Evolutionary conservation across 139 green algal species (phyloP).

Genomic region (Tetraselmis striata): DNA sequence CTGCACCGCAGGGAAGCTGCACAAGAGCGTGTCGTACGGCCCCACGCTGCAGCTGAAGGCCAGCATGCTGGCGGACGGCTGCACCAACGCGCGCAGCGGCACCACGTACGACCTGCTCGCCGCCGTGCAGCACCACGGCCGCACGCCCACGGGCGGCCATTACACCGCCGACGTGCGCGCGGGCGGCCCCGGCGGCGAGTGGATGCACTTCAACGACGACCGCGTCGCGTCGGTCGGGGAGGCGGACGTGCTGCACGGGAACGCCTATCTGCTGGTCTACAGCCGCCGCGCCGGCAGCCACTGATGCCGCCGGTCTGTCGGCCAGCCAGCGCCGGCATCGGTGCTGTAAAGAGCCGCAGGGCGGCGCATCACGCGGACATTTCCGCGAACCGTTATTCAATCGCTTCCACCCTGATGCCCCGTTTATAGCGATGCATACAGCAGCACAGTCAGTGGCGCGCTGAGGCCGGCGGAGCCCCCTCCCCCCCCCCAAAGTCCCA

Average conservation of each 20-base stretch:
- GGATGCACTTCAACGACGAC: constrained; percentile 72
- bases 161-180: constrained; percentile 71
- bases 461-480: too few species aligned
- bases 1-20: constrained; percentile 30
- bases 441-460: too few species aligned
- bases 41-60: constrained; percentile 28
- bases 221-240: constrained; percentile 40
- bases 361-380: too few species aligned
- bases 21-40: constrained; percentile 53
- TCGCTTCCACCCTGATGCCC: too few species aligned
- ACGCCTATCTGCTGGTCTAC: neutral
- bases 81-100: constrained; percentile 29
- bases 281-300: too few species aligned
- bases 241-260: constrained; percentile 32
- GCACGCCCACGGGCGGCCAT: constrained; percentile 43
- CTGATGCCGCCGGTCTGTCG: too few species aligned
- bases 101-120: constrained; percentile 56
- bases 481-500: too few species aligned
- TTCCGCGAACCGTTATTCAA: too few species aligned
- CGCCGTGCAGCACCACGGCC: constrained; percentile 66
- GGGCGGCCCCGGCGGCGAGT: constrained; percentile 25
- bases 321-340: too few species aligned
- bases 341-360: too few species aligned
- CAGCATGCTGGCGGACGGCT: constrained; percentile 42
- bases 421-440: too few species aligned